Evolutionary conservation across 371 early-diverging fungal genomes (phyloP).

Genomic region (Mucor plumbeus): DNA sequence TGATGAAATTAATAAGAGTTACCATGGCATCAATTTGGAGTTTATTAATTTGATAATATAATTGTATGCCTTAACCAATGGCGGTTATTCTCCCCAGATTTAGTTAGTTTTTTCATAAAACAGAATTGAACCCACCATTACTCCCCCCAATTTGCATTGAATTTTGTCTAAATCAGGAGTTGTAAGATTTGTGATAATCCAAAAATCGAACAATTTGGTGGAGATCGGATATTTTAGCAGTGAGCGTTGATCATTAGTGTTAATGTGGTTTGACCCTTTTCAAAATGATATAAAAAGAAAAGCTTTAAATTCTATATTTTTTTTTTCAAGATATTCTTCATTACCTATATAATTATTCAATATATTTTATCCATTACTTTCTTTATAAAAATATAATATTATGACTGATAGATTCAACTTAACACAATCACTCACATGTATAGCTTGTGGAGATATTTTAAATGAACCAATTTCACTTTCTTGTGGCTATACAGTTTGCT

Average conservation of each 20-base stretch:
- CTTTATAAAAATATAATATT: neutral
- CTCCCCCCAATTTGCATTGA: neutral
- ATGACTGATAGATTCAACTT: slow-evolving; percentile 27
- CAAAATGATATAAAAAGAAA: slow-evolving; percentile 16
- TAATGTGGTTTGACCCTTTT: slow-evolving; percentile 12
- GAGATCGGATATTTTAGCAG: slow-evolving; percentile 27
- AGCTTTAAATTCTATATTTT: neutral
- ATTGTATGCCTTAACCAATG: neutral
- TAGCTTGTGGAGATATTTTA: slow-evolving; percentile 28
- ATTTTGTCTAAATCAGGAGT: slow-evolving; percentile 16
- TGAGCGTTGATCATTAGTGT: slow-evolving; percentile 24
- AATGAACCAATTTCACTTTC: slow-evolving; percentile 34
- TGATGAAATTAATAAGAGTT: no score
- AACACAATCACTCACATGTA: slow-evolving; percentile 28
- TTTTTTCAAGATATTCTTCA: neutral
- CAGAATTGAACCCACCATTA: neutral
- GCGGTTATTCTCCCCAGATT: neutral
- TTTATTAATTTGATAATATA: no score
- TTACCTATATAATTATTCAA: neutral
- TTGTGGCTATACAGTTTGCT: slow-evolving; percentile 35
- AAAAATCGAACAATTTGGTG: slow-evolving; percentile 14
- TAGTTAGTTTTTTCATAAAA: no score
- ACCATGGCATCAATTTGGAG: no score
- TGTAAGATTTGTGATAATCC: slow-evolving; percentile 6
- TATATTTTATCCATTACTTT: slow-evolving; percentile 12